These are phyloP conservation scores for Zalaria obscura DNA, from an alignment of 2,329 filamentous ascomycete genomes.

Conservation along the genomic window DNA sequence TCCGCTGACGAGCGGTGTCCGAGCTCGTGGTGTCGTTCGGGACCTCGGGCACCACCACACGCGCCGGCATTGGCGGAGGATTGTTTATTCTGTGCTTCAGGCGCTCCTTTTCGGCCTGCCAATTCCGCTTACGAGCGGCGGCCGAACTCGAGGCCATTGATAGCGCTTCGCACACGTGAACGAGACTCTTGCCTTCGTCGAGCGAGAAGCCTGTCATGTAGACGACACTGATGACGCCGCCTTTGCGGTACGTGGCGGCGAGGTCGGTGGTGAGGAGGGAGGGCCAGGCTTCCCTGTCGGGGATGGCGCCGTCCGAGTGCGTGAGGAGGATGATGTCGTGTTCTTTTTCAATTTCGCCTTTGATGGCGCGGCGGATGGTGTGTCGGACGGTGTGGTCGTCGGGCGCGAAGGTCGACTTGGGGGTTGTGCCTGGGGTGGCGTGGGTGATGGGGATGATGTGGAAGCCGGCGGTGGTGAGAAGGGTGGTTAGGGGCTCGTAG, in stretches of 20 bases:
- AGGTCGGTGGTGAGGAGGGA: constrained; percentile 8
- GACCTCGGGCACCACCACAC: too few species aligned
- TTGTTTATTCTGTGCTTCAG: too few species aligned
- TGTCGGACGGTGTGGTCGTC: constrained; percentile 11
- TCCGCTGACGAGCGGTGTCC: too few species aligned
- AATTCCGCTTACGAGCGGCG: neutral
- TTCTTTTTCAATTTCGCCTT: constrained; percentile 8
- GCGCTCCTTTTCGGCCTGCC: too few species aligned
- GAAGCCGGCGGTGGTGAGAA: constrained; percentile 11
- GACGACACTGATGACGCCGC: constrained; percentile 13
- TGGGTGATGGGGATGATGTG: constrained; percentile 9
- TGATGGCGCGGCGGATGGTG: constrained; percentile 9
- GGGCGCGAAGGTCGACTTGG: neutral
- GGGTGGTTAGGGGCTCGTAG: constrained; percentile 9
- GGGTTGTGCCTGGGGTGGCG: constrained; percentile 7
- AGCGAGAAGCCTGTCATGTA: constrained; percentile 13
- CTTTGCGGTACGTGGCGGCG: constrained; percentile 2
- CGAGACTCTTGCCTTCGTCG: constrained; percentile 8
- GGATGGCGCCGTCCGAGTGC: constrained; percentile 17
- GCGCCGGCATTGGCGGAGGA: too few species aligned
- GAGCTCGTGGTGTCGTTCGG: too few species aligned
- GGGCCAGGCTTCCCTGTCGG: constrained; percentile 13
- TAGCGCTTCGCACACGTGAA: constrained; percentile 7
- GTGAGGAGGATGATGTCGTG: constrained; percentile 14
- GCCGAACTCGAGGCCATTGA: constrained; percentile 3